Percentiles rank a stretch among this genome's conserved stretches.
These are phyloP conservation scores for Sclerotinia subarctica DNA, from an alignment of 2,329 filamentous ascomycete genomes.

Conservation along the genomic window DNA sequence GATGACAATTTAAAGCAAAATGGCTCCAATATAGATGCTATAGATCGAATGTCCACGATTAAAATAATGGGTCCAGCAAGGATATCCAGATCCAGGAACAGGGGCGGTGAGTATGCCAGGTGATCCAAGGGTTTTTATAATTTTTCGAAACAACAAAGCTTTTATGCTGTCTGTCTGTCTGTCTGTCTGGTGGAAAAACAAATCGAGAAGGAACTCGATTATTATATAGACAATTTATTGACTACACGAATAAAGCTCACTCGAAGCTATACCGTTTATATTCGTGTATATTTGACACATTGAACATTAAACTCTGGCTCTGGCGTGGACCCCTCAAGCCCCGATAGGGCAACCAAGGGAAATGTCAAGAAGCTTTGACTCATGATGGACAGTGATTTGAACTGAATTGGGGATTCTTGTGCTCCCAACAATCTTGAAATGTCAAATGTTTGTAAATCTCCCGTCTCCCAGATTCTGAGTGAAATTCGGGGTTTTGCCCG, in stretches of 20 bases:
- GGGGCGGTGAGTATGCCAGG: conserved; percentile 21
- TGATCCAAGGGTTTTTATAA: conserved; percentile 16
- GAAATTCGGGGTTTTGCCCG: neutral
- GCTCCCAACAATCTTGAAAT: conserved; percentile 10
- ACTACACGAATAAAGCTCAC: conserved; percentile 12
- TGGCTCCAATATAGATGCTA: conserved; percentile 9
- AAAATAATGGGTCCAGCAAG: conserved; percentile 20
- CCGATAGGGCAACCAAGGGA: conserved; percentile 10
- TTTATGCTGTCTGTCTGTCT: conserved; percentile 14
- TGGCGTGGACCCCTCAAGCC: neutral
- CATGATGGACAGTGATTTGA: conserved; percentile 14
- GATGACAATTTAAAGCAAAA: conserved; percentile 15
- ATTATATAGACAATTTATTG: conserved; percentile 8
- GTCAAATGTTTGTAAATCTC: neutral
- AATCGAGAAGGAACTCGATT: neutral
- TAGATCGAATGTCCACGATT: conserved; percentile 17
- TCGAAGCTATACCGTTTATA: conserved; percentile 13
- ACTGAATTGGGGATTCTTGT: conserved; percentile 14
- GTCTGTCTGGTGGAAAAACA: neutral
- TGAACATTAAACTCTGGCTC: neutral
- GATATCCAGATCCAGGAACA: conserved; percentile 18
- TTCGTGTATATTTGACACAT: neutral
- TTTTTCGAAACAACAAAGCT: conserved; percentile 19
- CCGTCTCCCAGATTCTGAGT: neutral
- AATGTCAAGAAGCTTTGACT: neutral